Percentiles rank a stretch among this genome's conserved stretches.
These are phyloP conservation scores for Mycena latifolia DNA, from an alignment of 768 basidiomycete species.

Conservation along the genomic window DNA sequence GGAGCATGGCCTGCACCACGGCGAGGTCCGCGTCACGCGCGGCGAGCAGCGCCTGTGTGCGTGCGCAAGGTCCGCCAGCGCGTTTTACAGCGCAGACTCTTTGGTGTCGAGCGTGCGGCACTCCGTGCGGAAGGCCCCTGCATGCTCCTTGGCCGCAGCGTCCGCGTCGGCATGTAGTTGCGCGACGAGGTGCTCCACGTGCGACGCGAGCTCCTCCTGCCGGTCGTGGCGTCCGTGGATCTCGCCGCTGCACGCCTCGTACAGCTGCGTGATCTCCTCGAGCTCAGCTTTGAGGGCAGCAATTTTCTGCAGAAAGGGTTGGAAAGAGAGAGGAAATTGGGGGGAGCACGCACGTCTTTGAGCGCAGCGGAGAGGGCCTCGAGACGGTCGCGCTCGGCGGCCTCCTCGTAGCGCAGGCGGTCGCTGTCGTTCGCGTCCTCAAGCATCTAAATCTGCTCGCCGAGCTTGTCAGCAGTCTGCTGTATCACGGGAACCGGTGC, in stretches of 20 bases:
- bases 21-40: slow-evolving; percentile 83
- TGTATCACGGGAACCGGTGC: slow-evolving; percentile 63
- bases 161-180: slow-evolving; percentile 72
- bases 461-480: slow-evolving; percentile 82
- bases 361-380: no score
- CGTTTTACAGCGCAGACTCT: slow-evolving; percentile 73
- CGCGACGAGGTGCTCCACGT: slow-evolving; percentile 78
- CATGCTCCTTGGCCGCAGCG: slow-evolving; percentile 70
- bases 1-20: slow-evolving; percentile 79
- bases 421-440: slow-evolving; percentile 90
- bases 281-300: slow-evolving; percentile 72
- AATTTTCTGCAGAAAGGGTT: slow-evolving; percentile 73
- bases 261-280: slow-evolving; percentile 71
- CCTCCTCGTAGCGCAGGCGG: slow-evolving; percentile 77
- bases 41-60: no score
- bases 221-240: slow-evolving; percentile 74
- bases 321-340: no score
- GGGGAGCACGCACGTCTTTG: no score
- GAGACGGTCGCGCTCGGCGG: slow-evolving; percentile 76
- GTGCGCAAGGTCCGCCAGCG: slow-evolving; percentile 74
- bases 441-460: slow-evolving; percentile 83
- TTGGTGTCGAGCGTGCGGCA: slow-evolving; percentile 77
- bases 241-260: slow-evolving; percentile 73
- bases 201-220: no score
- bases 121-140: slow-evolving; percentile 69